These are phyloP conservation scores for Hypomyces rosellus DNA, from an alignment of 2,329 filamentous ascomycete genomes.

Conservation along the genomic window DNA sequence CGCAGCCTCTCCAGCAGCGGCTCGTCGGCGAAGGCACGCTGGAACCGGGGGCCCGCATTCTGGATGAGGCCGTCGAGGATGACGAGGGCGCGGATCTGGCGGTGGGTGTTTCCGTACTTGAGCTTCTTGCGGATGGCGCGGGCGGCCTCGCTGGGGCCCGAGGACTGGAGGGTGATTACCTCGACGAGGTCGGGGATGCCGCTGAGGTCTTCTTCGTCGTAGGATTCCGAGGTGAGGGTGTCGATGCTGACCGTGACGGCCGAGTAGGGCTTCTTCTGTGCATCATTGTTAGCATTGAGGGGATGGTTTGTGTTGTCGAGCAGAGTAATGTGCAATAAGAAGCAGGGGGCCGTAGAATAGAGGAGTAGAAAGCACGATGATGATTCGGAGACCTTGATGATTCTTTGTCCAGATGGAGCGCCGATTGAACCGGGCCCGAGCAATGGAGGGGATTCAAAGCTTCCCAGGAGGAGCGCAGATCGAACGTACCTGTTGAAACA, in stretches of 20 bases:
- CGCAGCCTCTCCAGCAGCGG: constrained; percentile 85
- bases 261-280: constrained; percentile 70
- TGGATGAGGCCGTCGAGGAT: constrained; percentile 91
- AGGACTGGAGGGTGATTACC: constrained; percentile 81
- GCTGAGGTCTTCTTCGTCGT: constrained; percentile 83
- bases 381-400: neutral
- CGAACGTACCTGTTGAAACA: constrained; percentile 25
- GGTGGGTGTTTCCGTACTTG: constrained; percentile 94
- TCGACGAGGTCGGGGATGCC: constrained; percentile 93
- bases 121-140: constrained; percentile 94
- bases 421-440: neutral
- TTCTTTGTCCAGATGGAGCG: neutral
- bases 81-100: constrained; percentile 80
- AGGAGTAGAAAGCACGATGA: neutral
- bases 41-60: constrained; percentile 83
- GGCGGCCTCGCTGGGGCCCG: constrained; percentile 82
- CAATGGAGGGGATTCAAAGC: neutral
- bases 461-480: neutral
- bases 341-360: neutral
- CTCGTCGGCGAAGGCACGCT: constrained; percentile 83
- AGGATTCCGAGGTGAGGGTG: constrained; percentile 80
- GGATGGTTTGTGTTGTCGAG: too few species aligned
- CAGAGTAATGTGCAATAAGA: too few species aligned
- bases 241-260: constrained; percentile 91
- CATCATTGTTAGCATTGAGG: neutral